A percentile compares a stretch with the other conserved stretches of the same genome.
Conservation (phyloP, 1,284 basidiomycete genomes). For the Pseudozyma hubeiensis region DNA sequence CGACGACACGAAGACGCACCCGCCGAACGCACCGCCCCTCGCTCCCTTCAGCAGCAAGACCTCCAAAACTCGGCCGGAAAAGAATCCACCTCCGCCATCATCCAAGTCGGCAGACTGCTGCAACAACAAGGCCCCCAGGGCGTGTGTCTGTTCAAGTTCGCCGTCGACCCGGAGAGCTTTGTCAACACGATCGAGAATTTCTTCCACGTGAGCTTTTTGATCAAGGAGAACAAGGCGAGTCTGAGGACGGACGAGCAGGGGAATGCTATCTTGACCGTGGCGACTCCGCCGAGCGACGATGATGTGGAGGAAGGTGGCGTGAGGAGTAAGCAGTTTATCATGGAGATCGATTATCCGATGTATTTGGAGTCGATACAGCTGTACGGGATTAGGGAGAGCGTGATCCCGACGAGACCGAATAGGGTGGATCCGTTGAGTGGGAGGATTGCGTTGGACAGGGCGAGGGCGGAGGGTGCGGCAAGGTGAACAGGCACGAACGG, state of each 20-base stretch:
- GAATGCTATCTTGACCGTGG: slow-evolving; percentile 75
- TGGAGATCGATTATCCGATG: slow-evolving; percentile 84
- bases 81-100: slow-evolving; percentile 61
- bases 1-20: slow-evolving; percentile 18
- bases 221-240: slow-evolving; percentile 81
- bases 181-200: slow-evolving; percentile 92
- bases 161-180: slow-evolving; percentile 87
- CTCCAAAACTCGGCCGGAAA: slow-evolving; percentile 49
- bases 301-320: background rate
- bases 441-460: slow-evolving; percentile 8
- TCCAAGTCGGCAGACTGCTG: slow-evolving; percentile 69
- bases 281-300: background rate
- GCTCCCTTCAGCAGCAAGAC: slow-evolving; percentile 50
- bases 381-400: slow-evolving; percentile 77
- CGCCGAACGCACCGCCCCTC: slow-evolving; percentile 34
- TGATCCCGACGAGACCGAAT: slow-evolving; percentile 68
- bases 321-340: slow-evolving; percentile 81
- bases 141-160: slow-evolving; percentile 83
- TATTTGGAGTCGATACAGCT: slow-evolving; percentile 85
- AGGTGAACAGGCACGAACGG: no score
- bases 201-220: slow-evolving; percentile 90
- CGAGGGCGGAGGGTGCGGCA: background rate
- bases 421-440: slow-evolving; percentile 23
- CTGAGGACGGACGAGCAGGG: slow-evolving; percentile 73
- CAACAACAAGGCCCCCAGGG: slow-evolving; percentile 68